Evolutionary conservation across 306 rosid species (phyloP), one percentile per base, ranked within the genome.

Genomic region (Psophocarpus tetragonolobus): DNA sequence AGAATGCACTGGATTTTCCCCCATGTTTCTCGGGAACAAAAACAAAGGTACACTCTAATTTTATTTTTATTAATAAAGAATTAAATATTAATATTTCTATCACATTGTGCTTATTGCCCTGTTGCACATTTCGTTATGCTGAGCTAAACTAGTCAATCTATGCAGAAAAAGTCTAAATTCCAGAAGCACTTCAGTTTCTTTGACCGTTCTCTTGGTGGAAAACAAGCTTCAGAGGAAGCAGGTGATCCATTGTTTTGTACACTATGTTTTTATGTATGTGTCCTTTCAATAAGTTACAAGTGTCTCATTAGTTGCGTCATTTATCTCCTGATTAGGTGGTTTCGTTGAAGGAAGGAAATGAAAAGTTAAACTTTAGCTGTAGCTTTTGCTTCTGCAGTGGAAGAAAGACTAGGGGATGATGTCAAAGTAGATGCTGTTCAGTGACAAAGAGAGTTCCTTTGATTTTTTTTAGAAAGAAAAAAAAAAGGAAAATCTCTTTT

Each of bases 21-120:
- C 92, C 84, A 68, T 84, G 88, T 68, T 88, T 83, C 77, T 91
- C 97, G 70, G 91, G 91, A 30, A 87, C 92, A 58, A 87, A 85
- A 72, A 72, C 41, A 68, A 82, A 87, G 96, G 98, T 90, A 51
- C 13, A 56, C 85, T 75, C 8, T 20, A 54, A 32, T 74, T 64
- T 27, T n/a, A 32, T 66, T 58, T n/a, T n/a, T n/a, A n/a, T n/a
- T n/a, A n/a, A n/a, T n/a, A n/a, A n/a, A n/a, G n/a, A n/a, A 38
- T 38, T 9, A 38, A 38, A 9, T 9, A 26, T 33, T 30, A 6
- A 35, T 63, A 64, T 9, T 47, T 48, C 72, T 14, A 56, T 36
- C 48, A 20, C 73, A 27, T 64, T 61, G 8, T 61, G 61, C n/a
- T 65, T 58, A 36, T 82, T 38, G 3, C 8, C 30, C 4, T 45